Evolutionary conservation across 23 red algal genomes (phyloP).

Genomic region (Gracilaria caudata): DNA sequence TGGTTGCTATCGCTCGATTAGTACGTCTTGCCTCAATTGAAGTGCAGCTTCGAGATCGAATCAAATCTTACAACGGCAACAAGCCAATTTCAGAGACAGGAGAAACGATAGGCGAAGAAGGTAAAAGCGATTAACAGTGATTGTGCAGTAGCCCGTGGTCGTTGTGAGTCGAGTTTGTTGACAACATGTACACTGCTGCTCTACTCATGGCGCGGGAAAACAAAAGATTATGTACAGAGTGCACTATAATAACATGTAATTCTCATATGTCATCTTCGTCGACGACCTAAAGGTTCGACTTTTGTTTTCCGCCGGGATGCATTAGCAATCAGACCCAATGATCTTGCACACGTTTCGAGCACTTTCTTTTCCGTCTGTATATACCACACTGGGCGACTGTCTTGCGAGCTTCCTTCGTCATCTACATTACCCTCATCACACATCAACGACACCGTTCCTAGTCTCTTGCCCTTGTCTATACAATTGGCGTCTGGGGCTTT

Average conservation of each 20-base stretch:
- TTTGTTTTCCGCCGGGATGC: constrained; percentile 24
- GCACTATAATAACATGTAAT: neutral
- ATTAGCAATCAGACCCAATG: constrained; percentile 42
- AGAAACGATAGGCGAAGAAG: constrained; percentile 7
- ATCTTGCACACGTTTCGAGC: constrained; percentile 39
- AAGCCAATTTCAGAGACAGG: constrained; percentile 53
- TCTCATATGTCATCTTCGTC: constrained; percentile 25
- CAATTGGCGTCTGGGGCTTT: neutral
- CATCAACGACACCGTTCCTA: constrained; percentile 34
- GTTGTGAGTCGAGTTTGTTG: neutral
- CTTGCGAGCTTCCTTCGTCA: constrained; percentile 10
- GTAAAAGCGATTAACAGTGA: constrained; percentile 10
- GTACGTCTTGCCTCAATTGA: constrained; percentile 59
- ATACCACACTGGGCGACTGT: constrained; percentile 48
- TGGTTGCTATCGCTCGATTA: constrained; percentile 48
- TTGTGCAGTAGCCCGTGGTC: neutral
- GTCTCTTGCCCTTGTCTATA: neutral
- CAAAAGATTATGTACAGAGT: constrained; percentile 3
- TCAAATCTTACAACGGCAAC: constrained; percentile 57
- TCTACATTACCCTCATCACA: constrained; percentile 53
- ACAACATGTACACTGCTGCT: neutral
- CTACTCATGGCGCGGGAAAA: neutral
- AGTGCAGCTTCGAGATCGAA: constrained; percentile 38
- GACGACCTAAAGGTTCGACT: constrained; percentile 10
- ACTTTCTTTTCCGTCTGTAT: constrained; percentile 38